A percentile compares a stretch with the other conserved stretches of the same genome.
These are phyloP conservation scores for Scheffersomyces stipitis DNA, from an alignment of 805 yeast species.

Conservation along the genomic window DNA sequence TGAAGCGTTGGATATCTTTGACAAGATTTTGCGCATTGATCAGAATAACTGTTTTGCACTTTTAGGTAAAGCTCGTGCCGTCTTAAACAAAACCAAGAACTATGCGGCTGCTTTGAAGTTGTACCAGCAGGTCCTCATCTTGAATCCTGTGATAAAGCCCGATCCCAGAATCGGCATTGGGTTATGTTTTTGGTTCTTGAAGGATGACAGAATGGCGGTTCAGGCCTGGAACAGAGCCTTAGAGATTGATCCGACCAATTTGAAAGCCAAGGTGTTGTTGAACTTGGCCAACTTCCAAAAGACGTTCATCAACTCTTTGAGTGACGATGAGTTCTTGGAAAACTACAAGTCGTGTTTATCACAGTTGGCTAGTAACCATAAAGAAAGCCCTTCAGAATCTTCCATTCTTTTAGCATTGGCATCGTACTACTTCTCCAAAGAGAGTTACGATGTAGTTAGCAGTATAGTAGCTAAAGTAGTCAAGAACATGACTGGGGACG, in stretches of 20 bases:
- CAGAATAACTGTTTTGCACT: conserved; percentile 71
- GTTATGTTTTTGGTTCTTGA: conserved; percentile 86
- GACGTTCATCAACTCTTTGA: conserved; percentile 54
- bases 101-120: conserved; percentile 71
- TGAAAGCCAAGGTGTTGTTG: conserved; percentile 63
- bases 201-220: conserved; percentile 73
- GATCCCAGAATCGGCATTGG: conserved; percentile 97
- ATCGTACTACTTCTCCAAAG: conserved; percentile 68
- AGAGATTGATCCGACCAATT: conserved; percentile 60
- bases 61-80: conserved; percentile 79
- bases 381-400: conserved; percentile 49
- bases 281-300: conserved; percentile 68
- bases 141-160: conserved; percentile 77
- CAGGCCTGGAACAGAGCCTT: conserved; percentile 80
- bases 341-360: conserved; percentile 61
- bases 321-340: conserved; percentile 60
- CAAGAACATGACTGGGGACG: conserved; percentile 18
- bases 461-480: conserved; percentile 55
- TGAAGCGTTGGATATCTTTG: conserved; percentile 69
- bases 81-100: conserved; percentile 65
- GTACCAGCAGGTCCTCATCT: conserved; percentile 77
- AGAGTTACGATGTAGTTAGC: conserved; percentile 57
- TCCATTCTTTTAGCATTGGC: conserved; percentile 67
- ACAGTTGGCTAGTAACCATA: conserved; percentile 39
- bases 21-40: conserved; percentile 53